Conservation (phyloP, 192 early-diverging fungal genomes). For the Backusella tuberculispora region DNA sequence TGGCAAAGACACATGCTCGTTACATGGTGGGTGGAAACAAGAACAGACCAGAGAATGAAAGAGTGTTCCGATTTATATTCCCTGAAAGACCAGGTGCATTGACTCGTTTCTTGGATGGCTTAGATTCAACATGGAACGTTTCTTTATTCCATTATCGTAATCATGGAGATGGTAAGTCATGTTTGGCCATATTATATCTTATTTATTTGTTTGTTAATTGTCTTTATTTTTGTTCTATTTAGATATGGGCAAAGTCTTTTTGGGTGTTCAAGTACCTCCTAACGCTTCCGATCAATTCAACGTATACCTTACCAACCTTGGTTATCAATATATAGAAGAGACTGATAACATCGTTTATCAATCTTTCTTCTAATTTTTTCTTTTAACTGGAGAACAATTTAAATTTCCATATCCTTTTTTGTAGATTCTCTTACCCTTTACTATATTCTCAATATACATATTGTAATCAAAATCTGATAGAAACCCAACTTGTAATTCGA, state of each 20-base stretch:
- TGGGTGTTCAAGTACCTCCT: conserved; percentile 90
- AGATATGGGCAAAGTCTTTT: conserved; percentile 93
- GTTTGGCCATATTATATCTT: too few species aligned
- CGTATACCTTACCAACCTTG: conserved; percentile 76
- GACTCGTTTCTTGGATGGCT: conserved; percentile 77
- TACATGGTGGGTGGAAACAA: conserved; percentile 89
- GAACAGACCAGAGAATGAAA: conserved; percentile 79
- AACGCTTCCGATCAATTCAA: conserved; percentile 66
- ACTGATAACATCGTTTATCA: conserved; percentile 89
- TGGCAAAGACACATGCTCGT: conserved; percentile 96
- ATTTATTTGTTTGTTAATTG: neutral
- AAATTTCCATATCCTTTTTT: neutral
- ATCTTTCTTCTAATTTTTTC: conserved; percentile 63
- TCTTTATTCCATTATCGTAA: conserved; percentile 97
- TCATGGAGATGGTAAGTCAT: conserved; percentile 73
- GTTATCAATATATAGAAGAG: conserved; percentile 91
- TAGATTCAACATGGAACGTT: conserved; percentile 75
- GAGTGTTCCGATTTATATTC: conserved; percentile 93
- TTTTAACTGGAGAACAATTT: neutral
- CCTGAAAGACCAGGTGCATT: conserved; percentile 95
- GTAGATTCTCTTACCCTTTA: neutral
- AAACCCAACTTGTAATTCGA: neutral
- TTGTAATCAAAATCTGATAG: conserved; percentile 10
- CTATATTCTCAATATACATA: neutral
- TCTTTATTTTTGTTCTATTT: neutral